Evolutionary conservation across 2,329 filamentous ascomycete genomes (phyloP).

Genomic region (Colletotrichum sp.): DNA sequence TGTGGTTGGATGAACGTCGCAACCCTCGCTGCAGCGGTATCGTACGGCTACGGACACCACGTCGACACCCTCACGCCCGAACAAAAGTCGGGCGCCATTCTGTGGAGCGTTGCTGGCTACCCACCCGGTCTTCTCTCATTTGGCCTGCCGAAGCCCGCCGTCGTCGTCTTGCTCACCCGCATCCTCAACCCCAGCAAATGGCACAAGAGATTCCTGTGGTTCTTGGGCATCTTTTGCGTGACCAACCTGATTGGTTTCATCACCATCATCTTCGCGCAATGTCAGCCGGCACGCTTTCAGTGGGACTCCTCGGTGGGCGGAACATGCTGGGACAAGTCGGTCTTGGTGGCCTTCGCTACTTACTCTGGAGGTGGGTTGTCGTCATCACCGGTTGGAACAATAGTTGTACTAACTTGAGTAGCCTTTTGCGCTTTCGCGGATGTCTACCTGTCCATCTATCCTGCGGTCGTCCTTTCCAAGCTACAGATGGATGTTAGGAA

Average conservation of each 20-base stretch:
- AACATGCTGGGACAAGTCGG: slow-evolving; percentile 36
- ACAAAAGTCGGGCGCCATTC: slow-evolving; percentile 32
- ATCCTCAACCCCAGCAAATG: slow-evolving; percentile 39
- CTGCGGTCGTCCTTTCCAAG: slow-evolving; percentile 37
- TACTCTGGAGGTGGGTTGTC: slow-evolving; percentile 39
- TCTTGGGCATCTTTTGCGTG: slow-evolving; percentile 32
- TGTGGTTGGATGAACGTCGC: slow-evolving; percentile 37
- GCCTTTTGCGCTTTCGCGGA: slow-evolving; percentile 40
- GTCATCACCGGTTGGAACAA: not conserved
- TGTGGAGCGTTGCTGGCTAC: slow-evolving; percentile 42
- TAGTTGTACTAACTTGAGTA: not conserved
- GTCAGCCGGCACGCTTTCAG: slow-evolving; percentile 39
- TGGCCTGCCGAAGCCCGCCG: slow-evolving; percentile 44
- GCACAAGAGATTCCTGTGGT: slow-evolving; percentile 42
- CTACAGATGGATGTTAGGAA: slow-evolving; percentile 42
- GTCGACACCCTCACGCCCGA: slow-evolving; percentile 30
- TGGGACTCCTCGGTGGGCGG: slow-evolving; percentile 40
- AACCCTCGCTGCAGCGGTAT: slow-evolving; percentile 37
- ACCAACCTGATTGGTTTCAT: slow-evolving; percentile 37
- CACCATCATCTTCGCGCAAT: slow-evolving; percentile 46
- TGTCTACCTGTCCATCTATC: slow-evolving; percentile 47
- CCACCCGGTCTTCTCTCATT: slow-evolving; percentile 42
- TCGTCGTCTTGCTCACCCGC: slow-evolving; percentile 40
- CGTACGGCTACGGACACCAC: slow-evolving; percentile 44
- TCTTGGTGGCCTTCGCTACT: slow-evolving; percentile 43